Conservation (phyloP, 805 yeast species). For the Lipomyces spencermartinsiae region DNA sequence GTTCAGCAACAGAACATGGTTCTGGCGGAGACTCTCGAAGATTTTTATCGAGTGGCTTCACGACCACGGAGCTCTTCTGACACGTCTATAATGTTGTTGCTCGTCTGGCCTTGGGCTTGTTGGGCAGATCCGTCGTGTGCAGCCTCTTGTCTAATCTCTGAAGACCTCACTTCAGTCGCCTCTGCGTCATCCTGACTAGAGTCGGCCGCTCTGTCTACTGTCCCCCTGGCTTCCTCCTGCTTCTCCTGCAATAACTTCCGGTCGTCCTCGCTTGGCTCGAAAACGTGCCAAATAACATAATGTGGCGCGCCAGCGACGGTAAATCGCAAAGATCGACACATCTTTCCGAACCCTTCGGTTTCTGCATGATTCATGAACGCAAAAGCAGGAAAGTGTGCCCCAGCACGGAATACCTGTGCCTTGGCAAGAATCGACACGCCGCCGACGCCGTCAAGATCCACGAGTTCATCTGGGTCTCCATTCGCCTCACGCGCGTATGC, state of each 20-base stretch:
- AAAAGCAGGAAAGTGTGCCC: constrained; percentile 96
- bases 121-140: neutral
- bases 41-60: neutral
- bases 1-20: neutral
- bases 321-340: constrained; percentile 80
- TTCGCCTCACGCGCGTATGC: constrained; percentile 25
- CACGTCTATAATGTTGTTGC: neutral
- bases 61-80: neutral
- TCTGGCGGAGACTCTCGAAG: neutral
- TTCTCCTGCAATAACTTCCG: constrained; percentile 5
- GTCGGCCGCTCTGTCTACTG: constrained; percentile 42
- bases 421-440: constrained; percentile 92
- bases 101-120: neutral
- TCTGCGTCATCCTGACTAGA: constrained; percentile 19
- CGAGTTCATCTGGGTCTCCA: constrained; percentile 82
- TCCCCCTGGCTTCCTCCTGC: neutral
- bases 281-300: constrained; percentile 88
- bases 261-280: constrained; percentile 34
- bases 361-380: constrained; percentile 96
- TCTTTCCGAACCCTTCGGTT: constrained; percentile 86
- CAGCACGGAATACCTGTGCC: constrained; percentile 83
- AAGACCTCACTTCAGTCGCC: neutral
- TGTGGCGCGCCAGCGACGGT: constrained; percentile 88
- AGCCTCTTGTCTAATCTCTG: neutral
- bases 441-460: constrained; percentile 95